These are phyloP conservation scores for Colletotrichum sp. DNA, from an alignment of 2,329 filamentous ascomycete genomes.

Conservation along the genomic window DNA sequence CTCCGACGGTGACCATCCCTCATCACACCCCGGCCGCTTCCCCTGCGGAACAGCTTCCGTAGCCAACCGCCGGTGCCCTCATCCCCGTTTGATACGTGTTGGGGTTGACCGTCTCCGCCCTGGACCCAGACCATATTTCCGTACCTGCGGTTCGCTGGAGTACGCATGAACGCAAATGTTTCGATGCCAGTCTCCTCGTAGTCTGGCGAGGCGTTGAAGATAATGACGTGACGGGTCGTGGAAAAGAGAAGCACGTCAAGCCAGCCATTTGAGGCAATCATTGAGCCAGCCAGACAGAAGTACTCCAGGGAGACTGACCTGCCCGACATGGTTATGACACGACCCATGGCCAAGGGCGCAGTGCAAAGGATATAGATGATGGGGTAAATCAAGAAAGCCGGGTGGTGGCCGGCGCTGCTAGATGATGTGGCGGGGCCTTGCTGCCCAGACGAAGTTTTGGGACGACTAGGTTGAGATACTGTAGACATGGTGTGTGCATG, in stretches of 20 bases:
- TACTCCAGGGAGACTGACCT: constrained; percentile 48
- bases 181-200: constrained; percentile 12
- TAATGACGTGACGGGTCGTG: constrained; percentile 40
- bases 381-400: constrained; percentile 62
- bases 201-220: constrained; percentile 26
- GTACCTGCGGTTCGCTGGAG: constrained; percentile 8
- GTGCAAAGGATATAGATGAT: constrained; percentile 68
- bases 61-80: constrained; percentile 17
- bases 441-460: neutral
- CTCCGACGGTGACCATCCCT: neutral
- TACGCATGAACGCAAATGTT: constrained; percentile 20
- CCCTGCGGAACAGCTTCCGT: neutral
- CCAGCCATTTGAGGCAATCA: constrained; percentile 55
- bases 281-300: constrained; percentile 55
- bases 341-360: constrained; percentile 61
- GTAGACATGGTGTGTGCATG: neutral
- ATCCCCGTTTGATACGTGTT: neutral
- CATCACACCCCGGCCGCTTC: neutral
- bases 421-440: neutral
- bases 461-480: neutral
- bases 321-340: constrained; percentile 62
- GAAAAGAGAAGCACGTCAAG: constrained; percentile 46
- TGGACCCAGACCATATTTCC: constrained; percentile 21
- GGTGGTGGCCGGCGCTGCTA: constrained; percentile 3
- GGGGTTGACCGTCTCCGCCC: constrained; percentile 1